These are phyloP conservation scores for Turritis glabra DNA, from an alignment of 345 rosid genomes.

Conservation along the genomic window DNA sequence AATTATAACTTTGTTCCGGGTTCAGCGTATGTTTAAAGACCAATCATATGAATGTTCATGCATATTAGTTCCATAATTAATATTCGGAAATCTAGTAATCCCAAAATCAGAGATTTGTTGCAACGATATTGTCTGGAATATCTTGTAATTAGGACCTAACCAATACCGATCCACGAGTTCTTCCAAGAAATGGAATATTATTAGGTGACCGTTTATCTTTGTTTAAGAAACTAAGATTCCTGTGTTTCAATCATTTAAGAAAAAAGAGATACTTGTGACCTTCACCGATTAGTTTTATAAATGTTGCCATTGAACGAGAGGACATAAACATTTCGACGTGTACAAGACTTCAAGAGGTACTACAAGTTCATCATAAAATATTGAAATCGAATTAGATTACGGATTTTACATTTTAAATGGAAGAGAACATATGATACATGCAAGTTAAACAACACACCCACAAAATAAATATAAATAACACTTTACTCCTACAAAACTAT, in stretches of 20 bases:
- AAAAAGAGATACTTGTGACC: neutral
- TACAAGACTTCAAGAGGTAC: neutral
- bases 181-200: neutral
- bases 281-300: conserved; percentile 9
- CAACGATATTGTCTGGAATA: conserved; percentile 39
- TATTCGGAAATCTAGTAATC: conserved; percentile 23
- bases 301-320: conserved; percentile 10
- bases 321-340: conserved; percentile 19
- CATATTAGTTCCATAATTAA: conserved; percentile 5
- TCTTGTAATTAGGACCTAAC: conserved; percentile 22
- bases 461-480: neutral
- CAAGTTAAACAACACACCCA: neutral
- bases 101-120: conserved; percentile 35
- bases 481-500: neutral
- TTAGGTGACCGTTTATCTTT: conserved; percentile 28
- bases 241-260: neutral
- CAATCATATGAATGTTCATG: conserved; percentile 34
- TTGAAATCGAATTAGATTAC: neutral
- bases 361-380: neutral
- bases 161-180: conserved; percentile 15
- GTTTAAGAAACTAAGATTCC: conserved; percentile 17
- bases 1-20: neutral
- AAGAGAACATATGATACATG: neutral
- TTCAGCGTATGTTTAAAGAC: conserved; percentile 33
- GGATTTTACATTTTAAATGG: neutral